Base-by-base conservation (phyloP, 495 filamentous ascomycete species). In the Talaromyces borbonicus region DNA sequence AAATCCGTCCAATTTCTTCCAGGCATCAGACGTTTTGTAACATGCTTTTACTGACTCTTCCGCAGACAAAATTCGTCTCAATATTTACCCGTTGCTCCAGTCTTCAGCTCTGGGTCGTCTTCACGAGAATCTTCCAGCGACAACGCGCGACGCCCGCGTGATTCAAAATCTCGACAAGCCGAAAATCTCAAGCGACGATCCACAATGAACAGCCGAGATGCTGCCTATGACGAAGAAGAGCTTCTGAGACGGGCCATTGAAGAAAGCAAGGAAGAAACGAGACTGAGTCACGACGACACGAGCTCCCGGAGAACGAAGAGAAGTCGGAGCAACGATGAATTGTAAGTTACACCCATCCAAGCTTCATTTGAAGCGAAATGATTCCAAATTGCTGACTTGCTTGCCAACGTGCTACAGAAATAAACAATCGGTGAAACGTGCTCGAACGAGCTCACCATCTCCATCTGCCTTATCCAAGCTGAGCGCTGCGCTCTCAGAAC, bases 161-260 rank as follows among this genome's bases (percentile, higher is more conserved):
- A 75, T 42, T 61, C 65, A 39, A 71, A 69, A 45, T 66, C 67
- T 39, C 65, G 69, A 18, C 58, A 62, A 16, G 73, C 67, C 51
- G 71, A 72, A 15, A 69, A 67, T 42, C 62, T 69, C 23, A 96
- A 96, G 57, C 80, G 92, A 44, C 80, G 92, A 12, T 94, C 90
- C 22, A 99, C 92, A 7, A 95, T 97, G 87, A 95, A 97, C 56
- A 97, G 93, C 60, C 79, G 90, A 43, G 87, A 90, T 58, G 90
- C 92, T 40, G 89, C 86, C 5, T 96, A 96, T 57, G 90, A 97
- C 52, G 90, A 95, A 64, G 89, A 94, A 51, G 92, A 95, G 61
- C 80, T 86, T 48, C 60, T 99, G 24, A 78, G 87, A 47, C 75
- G 83, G 53, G 93, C 89, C 14, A 87, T 99, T 55, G 92, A 97